phyloP scores from a whole-genome alignment of 192 early-diverging fungal genomes.

The Glomus cerebriforme region DNA sequence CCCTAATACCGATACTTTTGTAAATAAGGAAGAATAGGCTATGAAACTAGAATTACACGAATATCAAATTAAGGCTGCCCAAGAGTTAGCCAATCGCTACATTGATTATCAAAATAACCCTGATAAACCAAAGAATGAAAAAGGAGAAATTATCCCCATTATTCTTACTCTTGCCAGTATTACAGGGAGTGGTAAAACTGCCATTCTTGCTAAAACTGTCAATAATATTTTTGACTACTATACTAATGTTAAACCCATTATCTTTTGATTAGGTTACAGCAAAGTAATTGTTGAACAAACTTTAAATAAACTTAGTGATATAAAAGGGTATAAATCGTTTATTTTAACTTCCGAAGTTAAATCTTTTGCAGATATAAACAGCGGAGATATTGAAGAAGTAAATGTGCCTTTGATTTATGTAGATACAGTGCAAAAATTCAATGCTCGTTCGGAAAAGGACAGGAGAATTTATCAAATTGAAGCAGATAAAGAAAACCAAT shows the following conservation, averaged over 20 bases:
- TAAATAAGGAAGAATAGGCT: neutral
- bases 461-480: neutral
- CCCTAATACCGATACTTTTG: neutral
- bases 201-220: neutral
- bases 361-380: neutral
- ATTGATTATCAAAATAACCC: neutral
- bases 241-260: neutral
- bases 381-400: neutral
- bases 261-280: neutral
- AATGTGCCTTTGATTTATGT: neutral
- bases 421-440: too few species aligned
- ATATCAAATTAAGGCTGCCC: neutral
- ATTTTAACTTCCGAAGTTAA: neutral
- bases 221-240: neutral
- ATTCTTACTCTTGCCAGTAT: neutral
- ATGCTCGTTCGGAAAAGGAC: neutral
- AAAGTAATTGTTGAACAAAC: neutral
- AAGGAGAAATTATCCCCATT: neutral
- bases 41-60: neutral
- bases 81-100: neutral
- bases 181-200: neutral
- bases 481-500: too few species aligned
- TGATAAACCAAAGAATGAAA: neutral
- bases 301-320: neutral
- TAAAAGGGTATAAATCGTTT: neutral